phyloP scores from a whole-genome alignment of 1,284 basidiomycete species.

The Cystobasidium sp. region DNA sequence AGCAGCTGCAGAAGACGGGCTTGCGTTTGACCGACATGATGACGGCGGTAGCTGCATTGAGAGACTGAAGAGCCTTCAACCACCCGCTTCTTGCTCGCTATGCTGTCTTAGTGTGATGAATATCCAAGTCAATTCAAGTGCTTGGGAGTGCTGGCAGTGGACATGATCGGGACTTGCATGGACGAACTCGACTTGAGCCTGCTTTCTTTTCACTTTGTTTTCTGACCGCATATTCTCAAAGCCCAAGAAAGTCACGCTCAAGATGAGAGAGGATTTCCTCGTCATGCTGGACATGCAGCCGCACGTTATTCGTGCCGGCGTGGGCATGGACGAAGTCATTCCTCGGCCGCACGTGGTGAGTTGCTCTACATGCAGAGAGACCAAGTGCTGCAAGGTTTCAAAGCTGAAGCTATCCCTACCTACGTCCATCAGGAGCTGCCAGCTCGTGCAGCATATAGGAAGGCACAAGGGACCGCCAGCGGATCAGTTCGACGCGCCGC shows the following conservation, averaged over 20 bases:
- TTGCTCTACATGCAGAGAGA: conserved; percentile 49
- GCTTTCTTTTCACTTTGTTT: not conserved
- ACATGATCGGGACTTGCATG: not conserved
- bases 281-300: conserved; percentile 78
- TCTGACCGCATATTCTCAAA: not conserved
- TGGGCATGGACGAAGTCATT: conserved; percentile 79
- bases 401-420: conserved; percentile 41
- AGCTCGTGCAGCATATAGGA: conserved; percentile 60
- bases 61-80: not conserved
- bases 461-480: conserved; percentile 68
- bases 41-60: conserved; percentile 12
- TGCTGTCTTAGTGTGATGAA: not conserved
- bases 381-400: conserved; percentile 31
- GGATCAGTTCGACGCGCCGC: conserved; percentile 70
- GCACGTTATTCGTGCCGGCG: conserved; percentile 72
- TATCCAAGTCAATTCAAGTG: no score
- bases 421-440: conserved; percentile 47
- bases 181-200: no score
- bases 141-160: no score
- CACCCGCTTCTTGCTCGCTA: not conserved
- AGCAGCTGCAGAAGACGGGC: conserved; percentile 52
- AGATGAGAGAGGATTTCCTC: conserved; percentile 71
- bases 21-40: conserved; percentile 44
- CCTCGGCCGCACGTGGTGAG: conserved; percentile 73
- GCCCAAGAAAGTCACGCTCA: not conserved